phyloP scores from a whole-genome alignment of 225 moss, liverwort and hornwort genomes.

The Marchantia polymorpha region DNA sequence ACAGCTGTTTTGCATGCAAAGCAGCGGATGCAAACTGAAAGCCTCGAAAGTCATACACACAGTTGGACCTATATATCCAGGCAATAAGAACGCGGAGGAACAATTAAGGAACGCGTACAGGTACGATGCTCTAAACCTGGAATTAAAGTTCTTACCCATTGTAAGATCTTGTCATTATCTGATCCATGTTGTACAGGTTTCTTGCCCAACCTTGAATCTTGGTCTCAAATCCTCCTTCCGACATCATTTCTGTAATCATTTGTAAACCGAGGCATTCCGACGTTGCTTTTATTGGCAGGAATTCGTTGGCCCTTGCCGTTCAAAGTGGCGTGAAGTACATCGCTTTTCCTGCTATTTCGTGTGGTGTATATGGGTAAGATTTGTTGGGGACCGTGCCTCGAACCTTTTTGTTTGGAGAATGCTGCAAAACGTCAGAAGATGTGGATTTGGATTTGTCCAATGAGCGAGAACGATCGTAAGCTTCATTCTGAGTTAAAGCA shows the following conservation, averaged over 20 bases:
- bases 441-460: background rate
- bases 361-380: constrained; percentile 61
- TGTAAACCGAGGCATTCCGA: background rate
- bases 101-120: constrained; percentile 52
- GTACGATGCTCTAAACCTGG: constrained; percentile 1
- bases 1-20: background rate
- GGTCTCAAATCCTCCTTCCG: background rate
- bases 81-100: constrained; percentile 23
- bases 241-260: background rate
- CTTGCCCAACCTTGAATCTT: background rate
- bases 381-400: background rate
- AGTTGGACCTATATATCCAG: constrained; percentile 68
- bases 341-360: constrained; percentile 89
- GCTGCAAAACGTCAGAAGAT: too few species aligned
- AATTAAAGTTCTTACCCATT: background rate
- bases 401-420: background rate
- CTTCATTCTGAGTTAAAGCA: background rate
- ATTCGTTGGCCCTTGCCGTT: constrained; percentile 47
- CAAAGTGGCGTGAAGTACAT: constrained; percentile 55
- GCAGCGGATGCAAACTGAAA: constrained; percentile 66
- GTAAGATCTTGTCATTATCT: background rate
- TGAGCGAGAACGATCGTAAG: background rate
- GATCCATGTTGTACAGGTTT: background rate
- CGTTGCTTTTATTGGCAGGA: constrained; percentile 24
- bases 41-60: constrained; percentile 68